A percentile compares a stretch with the other conserved stretches of the same genome.
These are phyloP conservation scores for Pulveroboletus sp. DNA, from an alignment of 1,284 basidiomycete genomes.

Conservation along the genomic window DNA sequence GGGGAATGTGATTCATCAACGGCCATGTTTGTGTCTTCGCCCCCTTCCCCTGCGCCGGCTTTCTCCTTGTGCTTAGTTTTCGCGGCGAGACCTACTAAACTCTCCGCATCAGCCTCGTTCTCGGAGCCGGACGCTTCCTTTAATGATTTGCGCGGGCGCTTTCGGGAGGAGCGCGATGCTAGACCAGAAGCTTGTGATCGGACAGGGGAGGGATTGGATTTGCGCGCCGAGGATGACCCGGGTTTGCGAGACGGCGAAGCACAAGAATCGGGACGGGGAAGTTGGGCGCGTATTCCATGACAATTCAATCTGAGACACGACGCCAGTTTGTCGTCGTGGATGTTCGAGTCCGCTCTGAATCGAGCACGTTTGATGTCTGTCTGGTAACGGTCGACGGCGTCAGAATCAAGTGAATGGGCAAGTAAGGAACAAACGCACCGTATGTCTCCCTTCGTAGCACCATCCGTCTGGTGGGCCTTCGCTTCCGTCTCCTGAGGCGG, in stretches of 20 bases:
- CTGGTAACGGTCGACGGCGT: constrained; percentile 36
- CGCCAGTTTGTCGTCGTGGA: constrained; percentile 63
- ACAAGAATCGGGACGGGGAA: constrained; percentile 27
- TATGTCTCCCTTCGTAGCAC: constrained; percentile 81
- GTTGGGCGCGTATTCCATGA: constrained; percentile 41
- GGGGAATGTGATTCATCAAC: constrained; percentile 4
- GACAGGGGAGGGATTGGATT: constrained; percentile 28
- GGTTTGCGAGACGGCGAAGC: constrained; percentile 10
- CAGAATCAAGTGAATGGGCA: background rate
- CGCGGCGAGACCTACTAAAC: background rate
- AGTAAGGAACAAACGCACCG: constrained; percentile 46
- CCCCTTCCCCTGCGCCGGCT: background rate
- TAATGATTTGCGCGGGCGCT: constrained; percentile 29
- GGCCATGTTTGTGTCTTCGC: constrained; percentile 9
- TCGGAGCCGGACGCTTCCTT: constrained; percentile 28
- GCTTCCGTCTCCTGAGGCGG: constrained; percentile 71
- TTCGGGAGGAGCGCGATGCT: constrained; percentile 17
- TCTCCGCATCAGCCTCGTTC: constrained; percentile 21
- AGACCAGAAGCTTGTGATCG: constrained; percentile 27
- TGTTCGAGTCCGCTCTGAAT: constrained; percentile 72
- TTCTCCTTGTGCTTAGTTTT: constrained; percentile 18
- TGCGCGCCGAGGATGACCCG: constrained; percentile 19
- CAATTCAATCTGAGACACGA: constrained; percentile 60
- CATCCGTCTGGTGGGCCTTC: constrained; percentile 80
- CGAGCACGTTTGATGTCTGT: constrained; percentile 71